Percentiles rank a stretch among this genome's conserved stretches.
Conservation (phyloP, 805 yeast genomes). For the Wickerhamiella hasegawae region DNA sequence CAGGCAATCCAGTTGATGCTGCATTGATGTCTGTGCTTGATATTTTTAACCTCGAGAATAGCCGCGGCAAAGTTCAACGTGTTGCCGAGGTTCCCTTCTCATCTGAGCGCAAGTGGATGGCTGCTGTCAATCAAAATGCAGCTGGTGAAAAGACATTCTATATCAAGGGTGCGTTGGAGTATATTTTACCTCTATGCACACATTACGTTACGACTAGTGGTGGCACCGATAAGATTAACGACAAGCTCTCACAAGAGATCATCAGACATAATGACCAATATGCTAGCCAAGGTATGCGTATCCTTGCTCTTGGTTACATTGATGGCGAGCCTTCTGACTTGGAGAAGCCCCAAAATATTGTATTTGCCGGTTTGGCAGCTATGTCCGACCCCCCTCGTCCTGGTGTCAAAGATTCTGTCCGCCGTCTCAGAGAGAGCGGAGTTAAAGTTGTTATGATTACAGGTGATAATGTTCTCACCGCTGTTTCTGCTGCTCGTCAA, state of each 20-base stretch:
- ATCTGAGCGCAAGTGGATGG: constrained; percentile 78
- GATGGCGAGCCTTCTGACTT: constrained; percentile 76
- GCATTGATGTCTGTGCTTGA: constrained; percentile 67
- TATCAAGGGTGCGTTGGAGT: constrained; percentile 87
- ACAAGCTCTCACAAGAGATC: constrained; percentile 32
- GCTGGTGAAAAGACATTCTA: constrained; percentile 37
- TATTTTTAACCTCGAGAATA: constrained; percentile 57
- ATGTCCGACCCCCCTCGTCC: constrained; percentile 98
- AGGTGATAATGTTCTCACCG: constrained; percentile 41
- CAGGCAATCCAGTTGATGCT: constrained; percentile 92
- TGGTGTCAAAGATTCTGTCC: constrained; percentile 59
- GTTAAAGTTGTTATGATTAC: constrained; percentile 98
- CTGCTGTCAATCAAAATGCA: constrained; percentile 52
- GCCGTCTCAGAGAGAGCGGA: constrained; percentile 72
- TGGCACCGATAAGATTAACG: constrained; percentile 46
- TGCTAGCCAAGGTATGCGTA: constrained; percentile 76
- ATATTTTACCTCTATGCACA: constrained; percentile 44
- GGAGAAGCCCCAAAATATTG: constrained; percentile 49
- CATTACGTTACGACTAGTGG: constrained; percentile 35
- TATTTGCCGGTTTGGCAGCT: constrained; percentile 77
- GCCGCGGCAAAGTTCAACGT: constrained; percentile 40
- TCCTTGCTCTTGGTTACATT: constrained; percentile 64
- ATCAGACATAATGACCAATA: constrained; percentile 28
- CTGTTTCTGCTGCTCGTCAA: constrained; percentile 32
- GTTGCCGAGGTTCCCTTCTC: constrained; percentile 69